A percentile compares a stretch with the other conserved stretches of the same genome.
Evolutionary conservation across 1,139 yeast species (phyloP).

Genomic region (Citeromyces hawaiiensis): DNA sequence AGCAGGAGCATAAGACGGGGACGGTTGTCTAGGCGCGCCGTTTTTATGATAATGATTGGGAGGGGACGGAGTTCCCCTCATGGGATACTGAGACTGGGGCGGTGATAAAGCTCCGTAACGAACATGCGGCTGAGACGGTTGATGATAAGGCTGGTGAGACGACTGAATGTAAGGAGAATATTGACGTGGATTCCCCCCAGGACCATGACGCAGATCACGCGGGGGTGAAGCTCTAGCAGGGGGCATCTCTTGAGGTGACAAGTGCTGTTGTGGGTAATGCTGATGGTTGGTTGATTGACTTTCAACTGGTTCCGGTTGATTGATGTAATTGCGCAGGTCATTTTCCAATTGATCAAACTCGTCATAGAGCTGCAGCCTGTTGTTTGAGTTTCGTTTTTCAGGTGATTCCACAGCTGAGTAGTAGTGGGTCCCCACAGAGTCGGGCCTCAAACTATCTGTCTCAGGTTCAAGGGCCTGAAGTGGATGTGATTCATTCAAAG

Average conservation of each 20-base stretch:
- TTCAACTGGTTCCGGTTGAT: background rate
- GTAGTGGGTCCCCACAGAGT: background rate
- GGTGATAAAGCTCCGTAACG: background rate
- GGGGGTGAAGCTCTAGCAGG: background rate
- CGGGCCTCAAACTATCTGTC: background rate
- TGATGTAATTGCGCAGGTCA: background rate
- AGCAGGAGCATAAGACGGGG: background rate
- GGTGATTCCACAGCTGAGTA: constrained; percentile 1
- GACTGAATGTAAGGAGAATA: background rate
- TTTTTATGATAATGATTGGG: background rate
- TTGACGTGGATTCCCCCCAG: background rate
- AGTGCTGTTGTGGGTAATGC: background rate
- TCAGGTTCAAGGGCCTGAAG: background rate
- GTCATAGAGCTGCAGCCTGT: background rate
- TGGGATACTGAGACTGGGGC: background rate
- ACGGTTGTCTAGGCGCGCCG: background rate
- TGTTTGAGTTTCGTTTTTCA: background rate
- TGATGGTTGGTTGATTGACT: background rate
- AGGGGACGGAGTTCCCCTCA: background rate
- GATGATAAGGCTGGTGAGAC: background rate
- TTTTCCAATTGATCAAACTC: background rate
- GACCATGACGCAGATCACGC: background rate
- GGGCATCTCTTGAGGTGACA: background rate
- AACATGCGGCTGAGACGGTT: background rate
- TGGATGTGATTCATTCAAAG: background rate